These are phyloP conservation scores for Penicillium argentinense DNA, from an alignment of 495 filamentous ascomycete species.

Conservation along the genomic window DNA sequence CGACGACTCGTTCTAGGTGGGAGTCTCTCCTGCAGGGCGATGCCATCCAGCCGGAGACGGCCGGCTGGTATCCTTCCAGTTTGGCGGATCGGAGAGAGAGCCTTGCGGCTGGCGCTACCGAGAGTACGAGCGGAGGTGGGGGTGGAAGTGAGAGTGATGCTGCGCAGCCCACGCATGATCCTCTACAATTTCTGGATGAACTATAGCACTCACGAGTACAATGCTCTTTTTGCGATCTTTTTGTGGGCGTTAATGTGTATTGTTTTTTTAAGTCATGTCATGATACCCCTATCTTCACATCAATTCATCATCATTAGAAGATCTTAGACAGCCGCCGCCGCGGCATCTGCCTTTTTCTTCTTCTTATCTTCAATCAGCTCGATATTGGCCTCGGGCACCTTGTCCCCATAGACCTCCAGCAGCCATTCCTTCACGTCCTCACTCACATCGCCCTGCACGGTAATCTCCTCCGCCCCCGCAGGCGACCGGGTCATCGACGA, in stretches of 20 bases:
- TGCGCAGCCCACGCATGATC: constrained; percentile 24
- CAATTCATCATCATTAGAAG: constrained; percentile 5
- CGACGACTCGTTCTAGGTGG: too few species aligned
- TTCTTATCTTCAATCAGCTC: constrained; percentile 93
- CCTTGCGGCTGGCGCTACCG: neutral
- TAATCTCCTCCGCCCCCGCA: constrained; percentile 90
- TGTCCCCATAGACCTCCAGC: constrained; percentile 73
- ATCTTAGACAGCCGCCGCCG: neutral
- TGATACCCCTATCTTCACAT: constrained; percentile 26
- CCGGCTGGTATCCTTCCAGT: constrained; percentile 20
- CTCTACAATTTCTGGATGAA: constrained; percentile 35
- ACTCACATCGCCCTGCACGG: constrained; percentile 95
- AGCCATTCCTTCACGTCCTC: constrained; percentile 93
- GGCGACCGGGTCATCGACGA: constrained; percentile 86
- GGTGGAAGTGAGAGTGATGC: neutral
- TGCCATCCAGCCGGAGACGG: too few species aligned
- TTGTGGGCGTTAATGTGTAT: too few species aligned
- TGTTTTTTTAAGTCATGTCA: constrained; percentile 23
- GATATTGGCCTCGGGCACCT: constrained; percentile 90
- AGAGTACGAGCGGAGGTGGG: constrained; percentile 2
- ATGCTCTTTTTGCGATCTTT: too few species aligned
- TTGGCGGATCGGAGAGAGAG: constrained; percentile 23
- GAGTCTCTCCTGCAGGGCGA: too few species aligned
- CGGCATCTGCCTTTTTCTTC: constrained; percentile 52
- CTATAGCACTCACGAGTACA: too few species aligned